Percentiles rank a stretch among this genome's conserved stretches.
These are phyloP conservation scores for Hymenoscyphus fraxineus DNA, from an alignment of 2,329 filamentous ascomycete species.

Conservation along the genomic window DNA sequence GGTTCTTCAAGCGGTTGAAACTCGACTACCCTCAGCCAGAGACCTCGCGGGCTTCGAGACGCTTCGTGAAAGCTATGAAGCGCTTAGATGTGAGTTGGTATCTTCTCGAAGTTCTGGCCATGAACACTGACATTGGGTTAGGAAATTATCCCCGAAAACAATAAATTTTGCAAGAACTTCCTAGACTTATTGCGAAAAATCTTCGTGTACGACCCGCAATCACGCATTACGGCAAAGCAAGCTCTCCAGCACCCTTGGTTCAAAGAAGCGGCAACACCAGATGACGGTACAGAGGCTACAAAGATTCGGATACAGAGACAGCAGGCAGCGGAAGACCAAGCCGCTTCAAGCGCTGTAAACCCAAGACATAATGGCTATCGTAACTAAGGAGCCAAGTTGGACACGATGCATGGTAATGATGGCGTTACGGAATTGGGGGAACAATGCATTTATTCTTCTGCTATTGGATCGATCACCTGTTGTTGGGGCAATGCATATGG, in stretches of 20 bases:
- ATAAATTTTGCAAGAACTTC: conserved; percentile 58
- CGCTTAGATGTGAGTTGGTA: conserved; percentile 51
- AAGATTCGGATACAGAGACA: conserved; percentile 49
- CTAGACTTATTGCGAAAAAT: conserved; percentile 62
- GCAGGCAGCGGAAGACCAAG: conserved; percentile 22
- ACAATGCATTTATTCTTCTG: conserved; percentile 21
- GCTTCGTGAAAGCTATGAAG: conserved; percentile 72
- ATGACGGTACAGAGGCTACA: conserved; percentile 65
- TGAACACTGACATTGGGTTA: conserved; percentile 34
- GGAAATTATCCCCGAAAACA: conserved; percentile 62
- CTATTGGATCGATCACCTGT: conserved; percentile 20
- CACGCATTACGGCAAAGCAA: conserved; percentile 63
- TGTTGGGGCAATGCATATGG: conserved; percentile 19
- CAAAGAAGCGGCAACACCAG: conserved; percentile 57
- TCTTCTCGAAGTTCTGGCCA: neutral
- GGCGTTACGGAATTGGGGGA: conserved; percentile 28
- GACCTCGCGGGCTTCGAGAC: conserved; percentile 59
- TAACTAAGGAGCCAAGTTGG: conserved; percentile 25
- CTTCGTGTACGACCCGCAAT: conserved; percentile 63
- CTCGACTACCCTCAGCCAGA: conserved; percentile 63
- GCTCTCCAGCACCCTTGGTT: conserved; percentile 67
- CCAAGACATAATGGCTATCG: conserved; percentile 29
- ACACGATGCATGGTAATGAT: conserved; percentile 32
- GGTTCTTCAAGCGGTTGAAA: conserved; percentile 63
- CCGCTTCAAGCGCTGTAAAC: conserved; percentile 15